Evolutionary conservation across 257 asterid genomes (phyloP).

Genomic region (Solanum pennellii): DNA sequence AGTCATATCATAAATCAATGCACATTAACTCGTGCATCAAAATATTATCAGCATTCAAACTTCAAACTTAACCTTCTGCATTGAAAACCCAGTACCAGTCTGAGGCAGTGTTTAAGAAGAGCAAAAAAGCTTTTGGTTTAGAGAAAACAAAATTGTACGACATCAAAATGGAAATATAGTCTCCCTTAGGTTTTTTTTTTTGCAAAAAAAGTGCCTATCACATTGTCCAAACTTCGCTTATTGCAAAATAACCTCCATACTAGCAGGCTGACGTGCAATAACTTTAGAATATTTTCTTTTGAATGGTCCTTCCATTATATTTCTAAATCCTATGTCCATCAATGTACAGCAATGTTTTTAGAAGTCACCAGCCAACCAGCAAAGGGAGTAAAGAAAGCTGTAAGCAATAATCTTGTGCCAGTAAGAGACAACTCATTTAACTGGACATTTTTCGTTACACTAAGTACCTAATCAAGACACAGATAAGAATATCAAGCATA

Average conservation of each 20-base stretch:
- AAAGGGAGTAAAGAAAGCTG: neutral
- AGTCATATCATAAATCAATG: neutral
- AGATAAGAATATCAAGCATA: neutral
- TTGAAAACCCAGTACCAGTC: neutral
- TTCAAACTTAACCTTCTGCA: neutral
- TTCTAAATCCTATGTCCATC: neutral
- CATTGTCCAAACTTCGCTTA: neutral
- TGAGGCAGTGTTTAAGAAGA: neutral
- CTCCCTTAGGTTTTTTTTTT: neutral
- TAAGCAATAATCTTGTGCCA: neutral
- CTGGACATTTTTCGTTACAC: neutral
- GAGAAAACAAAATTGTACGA: neutral
- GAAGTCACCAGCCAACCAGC: neutral
- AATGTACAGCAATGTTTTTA: neutral
- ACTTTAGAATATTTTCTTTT: neutral
- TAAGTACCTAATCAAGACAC: neutral
- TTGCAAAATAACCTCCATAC: neutral
- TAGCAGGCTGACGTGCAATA: neutral
- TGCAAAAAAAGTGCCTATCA: neutral
- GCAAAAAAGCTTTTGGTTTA: neutral
- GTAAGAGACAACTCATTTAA: neutral
- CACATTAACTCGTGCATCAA: neutral
- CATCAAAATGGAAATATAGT: neutral
- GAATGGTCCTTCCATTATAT: neutral
- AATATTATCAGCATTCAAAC: neutral